Conservation (phyloP, 1,284 basidiomycete genomes). For the Sphagnurus paluster region DNA sequence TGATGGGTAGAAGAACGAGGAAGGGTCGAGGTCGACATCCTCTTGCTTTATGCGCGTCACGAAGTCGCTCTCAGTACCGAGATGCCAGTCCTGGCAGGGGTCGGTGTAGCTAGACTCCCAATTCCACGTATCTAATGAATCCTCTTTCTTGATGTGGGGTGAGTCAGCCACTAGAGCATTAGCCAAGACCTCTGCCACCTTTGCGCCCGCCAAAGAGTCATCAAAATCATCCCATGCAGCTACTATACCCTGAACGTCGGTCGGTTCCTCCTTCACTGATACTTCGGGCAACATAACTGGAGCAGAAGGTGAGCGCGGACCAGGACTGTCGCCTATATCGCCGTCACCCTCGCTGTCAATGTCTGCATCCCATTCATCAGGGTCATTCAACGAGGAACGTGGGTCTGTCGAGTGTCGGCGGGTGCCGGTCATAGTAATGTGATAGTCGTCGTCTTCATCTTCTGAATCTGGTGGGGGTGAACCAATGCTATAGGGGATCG, state of each 20-base stretch:
- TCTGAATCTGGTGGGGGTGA: conserved; percentile 69
- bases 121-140: conserved; percentile 48
- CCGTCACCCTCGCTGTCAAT: conserved; percentile 46
- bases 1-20: conserved; percentile 29
- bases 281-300: conserved; percentile 36
- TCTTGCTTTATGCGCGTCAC: conserved; percentile 42
- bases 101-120: conserved; percentile 37
- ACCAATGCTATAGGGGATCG: conserved; percentile 50
- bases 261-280: conserved; percentile 58
- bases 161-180: conserved; percentile 36
- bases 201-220: conserved; percentile 33
- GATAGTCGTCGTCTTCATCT: conserved; percentile 51
- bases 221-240: conserved; percentile 68
- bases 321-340: conserved; percentile 59
- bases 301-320: conserved; percentile 57
- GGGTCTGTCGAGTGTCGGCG: conserved; percentile 31
- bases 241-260: conserved; percentile 58
- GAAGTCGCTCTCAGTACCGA: conserved; percentile 28
- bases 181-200: conserved; percentile 40
- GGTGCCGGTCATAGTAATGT: conserved; percentile 44
- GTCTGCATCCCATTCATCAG: conserved; percentile 38
- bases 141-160: conserved; percentile 39
- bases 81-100: conserved; percentile 20
- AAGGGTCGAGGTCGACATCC: conserved; percentile 38
- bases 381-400: conserved; percentile 22